Evolutionary conservation across 805 yeast genomes (phyloP).

Genomic region (Candida manassasensis): DNA sequence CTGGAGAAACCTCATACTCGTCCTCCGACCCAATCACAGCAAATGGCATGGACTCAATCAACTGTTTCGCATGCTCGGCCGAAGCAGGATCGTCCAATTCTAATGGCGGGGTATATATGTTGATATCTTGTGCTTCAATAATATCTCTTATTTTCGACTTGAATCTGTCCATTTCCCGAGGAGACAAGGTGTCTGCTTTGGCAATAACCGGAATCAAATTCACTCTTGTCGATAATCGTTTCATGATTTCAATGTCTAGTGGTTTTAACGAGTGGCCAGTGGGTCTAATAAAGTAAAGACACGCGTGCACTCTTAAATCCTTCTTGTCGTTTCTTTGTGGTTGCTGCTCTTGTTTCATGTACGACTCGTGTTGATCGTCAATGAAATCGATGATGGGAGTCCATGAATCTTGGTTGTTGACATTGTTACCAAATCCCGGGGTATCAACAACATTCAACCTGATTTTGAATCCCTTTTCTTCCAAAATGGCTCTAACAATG

Average conservation of each 20-base stretch:
- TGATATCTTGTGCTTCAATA: conserved; percentile 78
- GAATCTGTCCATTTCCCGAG: conserved; percentile 61
- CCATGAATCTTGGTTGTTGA: conserved; percentile 83
- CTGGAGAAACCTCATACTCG: conserved; percentile 59
- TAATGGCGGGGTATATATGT: conserved; percentile 79
- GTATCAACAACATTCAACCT: conserved; percentile 83
- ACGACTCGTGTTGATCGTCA: conserved; percentile 86
- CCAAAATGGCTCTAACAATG: conserved; percentile 72
- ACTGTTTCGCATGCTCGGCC: conserved; percentile 73
- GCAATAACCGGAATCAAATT: conserved; percentile 88
- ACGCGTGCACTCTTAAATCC: conserved; percentile 87
- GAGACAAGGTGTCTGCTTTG: conserved; percentile 80
- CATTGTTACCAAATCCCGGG: conserved; percentile 91
- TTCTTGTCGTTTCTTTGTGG: conserved; percentile 63
- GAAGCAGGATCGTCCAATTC: conserved; percentile 71
- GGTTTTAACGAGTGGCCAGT: conserved; percentile 87
- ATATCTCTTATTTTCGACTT: conserved; percentile 76
- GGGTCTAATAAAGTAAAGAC: conserved; percentile 86
- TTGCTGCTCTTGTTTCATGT: conserved; percentile 90
- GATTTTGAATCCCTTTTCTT: conserved; percentile 76
- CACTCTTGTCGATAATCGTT: conserved; percentile 70
- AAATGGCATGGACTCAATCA: conserved; percentile 83
- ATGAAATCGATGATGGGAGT: conserved; percentile 81
- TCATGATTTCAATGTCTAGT: conserved; percentile 84
- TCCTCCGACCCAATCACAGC: conserved; percentile 78